Evolutionary conservation across 345 rosid species (phyloP).

Genomic region (Salix purpurea): DNA sequence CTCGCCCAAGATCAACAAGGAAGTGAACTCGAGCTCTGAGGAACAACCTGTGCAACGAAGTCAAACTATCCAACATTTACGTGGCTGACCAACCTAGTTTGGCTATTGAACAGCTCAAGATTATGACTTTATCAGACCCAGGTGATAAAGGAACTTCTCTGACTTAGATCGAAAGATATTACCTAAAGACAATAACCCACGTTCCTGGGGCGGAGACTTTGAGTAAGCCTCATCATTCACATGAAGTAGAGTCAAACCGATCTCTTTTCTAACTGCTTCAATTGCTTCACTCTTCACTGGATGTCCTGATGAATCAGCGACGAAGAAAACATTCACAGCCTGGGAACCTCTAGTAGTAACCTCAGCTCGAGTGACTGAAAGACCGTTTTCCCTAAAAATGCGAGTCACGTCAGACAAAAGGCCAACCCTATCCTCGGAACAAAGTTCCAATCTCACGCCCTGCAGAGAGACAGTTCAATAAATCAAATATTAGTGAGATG

Average conservation of each 20-base stretch:
- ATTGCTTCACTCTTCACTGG: slow-evolving; percentile 64
- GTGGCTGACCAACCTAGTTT: slow-evolving; percentile 10
- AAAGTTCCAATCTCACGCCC: slow-evolving; percentile 82
- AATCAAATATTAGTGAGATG: background rate
- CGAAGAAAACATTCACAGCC: slow-evolving; percentile 76
- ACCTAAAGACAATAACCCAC: slow-evolving; percentile 57
- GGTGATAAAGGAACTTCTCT: slow-evolving; percentile 67
- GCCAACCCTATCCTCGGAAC: slow-evolving; percentile 74
- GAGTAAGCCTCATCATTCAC: slow-evolving; percentile 51
- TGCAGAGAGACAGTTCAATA: slow-evolving; percentile 22
- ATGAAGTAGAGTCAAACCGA: slow-evolving; percentile 57
- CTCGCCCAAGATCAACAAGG: slow-evolving; percentile 24
- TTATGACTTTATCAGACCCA: slow-evolving; percentile 57
- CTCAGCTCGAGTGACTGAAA: slow-evolving; percentile 81
- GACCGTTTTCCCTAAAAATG: slow-evolving; percentile 87
- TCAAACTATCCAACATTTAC: slow-evolving; percentile 22
- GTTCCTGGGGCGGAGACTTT: slow-evolving; percentile 40
- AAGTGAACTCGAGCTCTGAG: slow-evolving; percentile 16
- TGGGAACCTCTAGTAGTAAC: slow-evolving; percentile 73
- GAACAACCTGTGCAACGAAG: background rate
- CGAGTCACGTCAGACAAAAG: slow-evolving; percentile 90
- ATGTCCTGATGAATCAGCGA: slow-evolving; percentile 70
- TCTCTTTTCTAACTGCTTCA: slow-evolving; percentile 74
- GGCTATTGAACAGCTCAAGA: slow-evolving; percentile 31
- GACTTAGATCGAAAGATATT: slow-evolving; percentile 61